Evolutionary conservation across 257 asterid genomes (phyloP), one percentile per base, ranked within the genome.

Genomic region (Thymus quinquecostatus): DNA sequence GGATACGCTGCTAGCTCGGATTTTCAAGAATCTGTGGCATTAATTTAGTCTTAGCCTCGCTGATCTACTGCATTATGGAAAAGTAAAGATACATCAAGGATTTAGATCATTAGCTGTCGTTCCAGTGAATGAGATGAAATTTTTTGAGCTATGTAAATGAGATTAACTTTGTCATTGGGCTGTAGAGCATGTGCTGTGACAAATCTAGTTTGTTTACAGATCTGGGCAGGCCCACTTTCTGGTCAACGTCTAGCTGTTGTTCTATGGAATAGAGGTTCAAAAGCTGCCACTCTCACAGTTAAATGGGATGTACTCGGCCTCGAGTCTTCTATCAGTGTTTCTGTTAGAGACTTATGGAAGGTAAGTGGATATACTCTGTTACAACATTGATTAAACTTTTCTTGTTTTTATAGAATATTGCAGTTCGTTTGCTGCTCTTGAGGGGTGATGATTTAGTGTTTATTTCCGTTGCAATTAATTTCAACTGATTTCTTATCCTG

Each of bases 161-260:
- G 66, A 40, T 34, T 30, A 49, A 1, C 27, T 55, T 33, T 12
- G 55, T 50, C 55, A 57, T 53, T 34, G 9, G 63, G 14, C 50
- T 36, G 36, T 66, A 3, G 38, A 51, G 38, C 38, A 47, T 57
- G 48, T 66, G 8, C 8, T 56, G 12, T 34, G 64, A 38, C 65
- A 30, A 21, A 60, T 60, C 64, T 40, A 30, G 6, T 62, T 49
- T 47, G 61, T 60, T 62, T 69, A 58, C 87, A 93, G 98, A 86
- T 93, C 51, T 94, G 98, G 98, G 99, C 96, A 1, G 98, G 99
- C 72, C 99, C 99, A 12, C 82, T 94, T 74, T 91, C 97, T 50
- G 88, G 79, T 30, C 81, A 89, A 7, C 96, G 93, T 10, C 6
- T 92, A 80, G 94, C 83, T 43, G 89, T 92, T 28, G 92, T 80